A percentile compares a stretch with the other conserved stretches of the same genome.
Conservation (phyloP, 1,284 basidiomycete species). For the Melampsora occidentalis region DNA sequence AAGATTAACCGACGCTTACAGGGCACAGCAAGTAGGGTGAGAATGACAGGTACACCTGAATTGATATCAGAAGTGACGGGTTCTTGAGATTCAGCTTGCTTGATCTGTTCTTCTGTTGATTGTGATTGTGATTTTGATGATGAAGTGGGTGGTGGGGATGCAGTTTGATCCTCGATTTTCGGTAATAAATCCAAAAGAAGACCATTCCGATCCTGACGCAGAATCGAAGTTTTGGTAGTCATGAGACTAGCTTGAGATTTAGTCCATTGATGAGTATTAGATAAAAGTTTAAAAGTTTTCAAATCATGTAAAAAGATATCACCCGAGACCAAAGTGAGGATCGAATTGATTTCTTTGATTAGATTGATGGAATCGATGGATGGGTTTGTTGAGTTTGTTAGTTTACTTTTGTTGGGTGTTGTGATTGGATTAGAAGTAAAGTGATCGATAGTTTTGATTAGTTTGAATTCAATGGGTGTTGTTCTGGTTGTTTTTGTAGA, state of each 20-base stretch:
- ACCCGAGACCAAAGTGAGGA: conserved; percentile 10
- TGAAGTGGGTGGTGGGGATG: too few relatives aligned
- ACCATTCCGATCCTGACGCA: not conserved
- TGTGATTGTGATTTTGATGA: not conserved
- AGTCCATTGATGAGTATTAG: conserved; percentile 21
- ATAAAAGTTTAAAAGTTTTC: conserved; percentile 9
- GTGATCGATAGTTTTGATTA: not conserved
- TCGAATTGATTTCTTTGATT: conserved; percentile 25
- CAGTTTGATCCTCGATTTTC: too few relatives aligned
- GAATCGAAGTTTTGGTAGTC: conserved; percentile 8
- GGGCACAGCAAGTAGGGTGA: conserved; percentile 78
- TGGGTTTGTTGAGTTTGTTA: not conserved
- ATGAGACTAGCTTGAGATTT: conserved; percentile 16
- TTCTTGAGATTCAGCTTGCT: not conserved
- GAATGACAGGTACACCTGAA: conserved; percentile 60
- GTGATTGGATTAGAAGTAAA: not conserved
- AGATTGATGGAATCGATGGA: conserved; percentile 13
- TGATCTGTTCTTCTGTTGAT: not conserved
- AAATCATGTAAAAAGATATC: conserved; percentile 18
- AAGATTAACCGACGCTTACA: conserved; percentile 79
- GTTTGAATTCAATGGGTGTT: not conserved
- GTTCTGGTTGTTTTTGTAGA: too few relatives aligned
- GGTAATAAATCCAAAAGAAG: not conserved
- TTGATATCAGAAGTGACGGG: not conserved
- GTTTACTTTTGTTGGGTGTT: not conserved